Base-by-base conservation (phyloP, 2,329 filamentous ascomycete genomes). In the Iodosphaeria phyllophila region DNA sequence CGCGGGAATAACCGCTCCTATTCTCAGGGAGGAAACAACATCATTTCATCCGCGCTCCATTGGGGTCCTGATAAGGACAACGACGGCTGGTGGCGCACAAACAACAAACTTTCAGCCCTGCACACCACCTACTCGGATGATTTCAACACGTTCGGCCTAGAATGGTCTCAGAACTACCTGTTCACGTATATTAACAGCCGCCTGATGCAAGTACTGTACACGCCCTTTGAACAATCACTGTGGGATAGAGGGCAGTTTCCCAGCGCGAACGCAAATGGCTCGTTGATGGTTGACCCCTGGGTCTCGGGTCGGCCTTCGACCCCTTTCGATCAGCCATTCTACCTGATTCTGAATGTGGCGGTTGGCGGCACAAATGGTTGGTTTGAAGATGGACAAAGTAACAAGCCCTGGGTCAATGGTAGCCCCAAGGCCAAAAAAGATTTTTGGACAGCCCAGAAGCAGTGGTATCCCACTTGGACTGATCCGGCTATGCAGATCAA, bases 101-200 rank as follows among this genome's bases (percentile, higher is more conserved):
- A 83, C 46, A 70, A 74, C 42, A 86, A 84, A 58, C 68, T 70
- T 27, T 52, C 61, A 32, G 73, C 77, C 8, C 58, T 82, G 16
- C 79, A 82, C 52, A 78, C 73, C 5, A 79, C 75, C 1, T 91
- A 74, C 47, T 50, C 70, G 16, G 50, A 56, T 1, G 63, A 51
- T 13, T 80, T 71, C 54, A 77, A 91, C 53, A 80, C 65, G 0
- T 91, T 72, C 39, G 80, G 80, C 9, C 48, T 91, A 3, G 80
- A 91, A 50, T 91, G 80, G 80, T 82, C 70, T 25, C 65, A 86
- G 38, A 86, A 84, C 48, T 89, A 91, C 47, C 55, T 89, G 30
- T 91, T 86, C 54, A 84, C 77, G 13, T 91, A 83, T 44, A 62
- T 91, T 54, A 75, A 89, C 58, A 74, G 66, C 22, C 72, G 76